Conservation (phyloP, 306 rosid species). For the Acmispon strigosus region DNA sequence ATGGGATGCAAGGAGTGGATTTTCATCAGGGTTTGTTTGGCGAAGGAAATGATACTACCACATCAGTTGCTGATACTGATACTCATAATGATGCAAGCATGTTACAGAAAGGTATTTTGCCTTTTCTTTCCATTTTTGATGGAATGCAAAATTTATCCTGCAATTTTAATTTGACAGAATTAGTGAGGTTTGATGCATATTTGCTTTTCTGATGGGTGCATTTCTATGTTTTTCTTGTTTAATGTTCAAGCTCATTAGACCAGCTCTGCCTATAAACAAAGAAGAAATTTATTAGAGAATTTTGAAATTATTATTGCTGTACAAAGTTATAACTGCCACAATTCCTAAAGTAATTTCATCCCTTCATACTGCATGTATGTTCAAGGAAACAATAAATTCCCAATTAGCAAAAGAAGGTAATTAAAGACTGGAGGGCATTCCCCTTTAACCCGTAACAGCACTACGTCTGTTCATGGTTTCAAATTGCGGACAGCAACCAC, state of each 20-base stretch:
- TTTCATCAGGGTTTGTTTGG: background rate
- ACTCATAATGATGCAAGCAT: slow-evolving; percentile 1
- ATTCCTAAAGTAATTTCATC: background rate
- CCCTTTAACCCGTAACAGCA: background rate
- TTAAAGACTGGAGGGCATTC: background rate
- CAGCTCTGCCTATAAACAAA: background rate
- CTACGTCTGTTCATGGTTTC: background rate
- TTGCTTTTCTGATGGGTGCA: background rate
- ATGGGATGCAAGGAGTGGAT: slow-evolving; percentile 10
- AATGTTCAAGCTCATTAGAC: background rate
- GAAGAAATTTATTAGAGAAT: background rate
- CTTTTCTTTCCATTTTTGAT: no score
- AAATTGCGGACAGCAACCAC: no score
- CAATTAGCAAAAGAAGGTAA: background rate
- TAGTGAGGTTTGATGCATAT: background rate
- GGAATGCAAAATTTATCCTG: background rate
- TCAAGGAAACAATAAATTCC: background rate
- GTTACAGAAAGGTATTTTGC: slow-evolving; percentile 36
- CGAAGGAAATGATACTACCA: slow-evolving; percentile 7
- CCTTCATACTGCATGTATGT: background rate
- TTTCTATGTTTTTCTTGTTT: background rate
- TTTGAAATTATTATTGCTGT: background rate
- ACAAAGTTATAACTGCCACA: background rate
- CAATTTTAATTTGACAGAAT: background rate
- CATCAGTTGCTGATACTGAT: slow-evolving; percentile 9